A percentile compares a stretch with the other conserved stretches of the same genome.
Conservation (phyloP, 305 asterid species). For the Fraxinus paxiana region DNA sequence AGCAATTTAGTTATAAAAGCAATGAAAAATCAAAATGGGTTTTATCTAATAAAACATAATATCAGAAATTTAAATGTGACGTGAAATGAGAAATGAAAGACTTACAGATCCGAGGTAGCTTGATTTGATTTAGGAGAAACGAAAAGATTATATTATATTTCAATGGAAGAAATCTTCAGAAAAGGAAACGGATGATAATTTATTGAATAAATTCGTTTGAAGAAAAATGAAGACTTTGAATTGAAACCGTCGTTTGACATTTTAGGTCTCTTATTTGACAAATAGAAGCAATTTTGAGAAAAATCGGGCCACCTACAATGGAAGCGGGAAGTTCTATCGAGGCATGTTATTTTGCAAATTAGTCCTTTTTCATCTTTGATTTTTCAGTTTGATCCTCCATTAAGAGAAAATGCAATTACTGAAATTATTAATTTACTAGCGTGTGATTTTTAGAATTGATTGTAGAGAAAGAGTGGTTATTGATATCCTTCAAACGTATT, state of each 20-base stretch:
- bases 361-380: conserved; percentile 13
- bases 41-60: neutral
- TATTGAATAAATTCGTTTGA: neutral
- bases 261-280: conserved; percentile 15
- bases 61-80: neutral
- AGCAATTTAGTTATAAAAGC: neutral
- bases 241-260: neutral
- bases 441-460: neutral
- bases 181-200: neutral
- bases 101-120: conserved; percentile 24
- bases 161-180: conserved; percentile 3
- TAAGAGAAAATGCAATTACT: neutral
- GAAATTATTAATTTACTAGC: neutral
- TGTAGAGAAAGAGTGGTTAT: neutral
- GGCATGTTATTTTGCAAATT: conserved; percentile 23
- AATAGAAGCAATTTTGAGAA: neutral
- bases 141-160: neutral
- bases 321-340: conserved; percentile 44
- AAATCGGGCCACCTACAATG: conserved; percentile 26
- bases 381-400: neutral
- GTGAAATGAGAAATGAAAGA: neutral
- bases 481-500: neutral
- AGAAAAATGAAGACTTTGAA: conserved; percentile 22
- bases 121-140: neutral
- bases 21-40: neutral